Evolutionary conservation across 1,139 yeast genomes (phyloP), one percentile per base, ranked within the genome.

Genomic region (Eremothecium coryli): DNA sequence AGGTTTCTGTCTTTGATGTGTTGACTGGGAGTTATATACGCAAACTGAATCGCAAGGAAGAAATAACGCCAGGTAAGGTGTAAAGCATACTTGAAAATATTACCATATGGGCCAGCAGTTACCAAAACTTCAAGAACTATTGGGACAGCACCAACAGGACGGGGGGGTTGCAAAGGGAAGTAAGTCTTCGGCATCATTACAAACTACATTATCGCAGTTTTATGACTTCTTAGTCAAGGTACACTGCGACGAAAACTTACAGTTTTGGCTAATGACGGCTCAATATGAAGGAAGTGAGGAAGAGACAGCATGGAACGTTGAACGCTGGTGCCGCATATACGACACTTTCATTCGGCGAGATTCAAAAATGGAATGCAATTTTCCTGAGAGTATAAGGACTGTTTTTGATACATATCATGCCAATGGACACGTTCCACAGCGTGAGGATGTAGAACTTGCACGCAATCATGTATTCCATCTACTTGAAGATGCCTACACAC

Each of bases 191-290:
- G n/a, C n/a, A n/a, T 20, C 22, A 20, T 10, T 20, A 10, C 9
- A 20, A 8, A 17, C 13, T n/a, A 14, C 26, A 16, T 14, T 29
- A 31, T 12, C 14, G 4, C 23, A 20, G 23, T 53, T 54, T 31
- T 44, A 46, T 17, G 44, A 42, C 12, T 54, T 47, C 32, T 31
- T 54, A 29, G 32, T 36, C 14, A 39, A 38, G 18, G 42, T 50
- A 5, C 59, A 55, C 31, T 54, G 58, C 36, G 55, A 50, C 11
- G 60, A 55, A 40, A 55, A 54, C 38, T 40, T 52, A 22, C 46
- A 45, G 30, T 54, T 55, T 31, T 37, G 36, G 22, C 38, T 23
- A 29, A 38, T 26, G 31, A 38, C 42, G 9, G 37, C 38, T 12
- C 35, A 40, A 29, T 37, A 32, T 42, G 25, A 29, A 34, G 15